Conservation (phyloP, 768 basidiomycete species). For the Baorangia bicolor region DNA sequence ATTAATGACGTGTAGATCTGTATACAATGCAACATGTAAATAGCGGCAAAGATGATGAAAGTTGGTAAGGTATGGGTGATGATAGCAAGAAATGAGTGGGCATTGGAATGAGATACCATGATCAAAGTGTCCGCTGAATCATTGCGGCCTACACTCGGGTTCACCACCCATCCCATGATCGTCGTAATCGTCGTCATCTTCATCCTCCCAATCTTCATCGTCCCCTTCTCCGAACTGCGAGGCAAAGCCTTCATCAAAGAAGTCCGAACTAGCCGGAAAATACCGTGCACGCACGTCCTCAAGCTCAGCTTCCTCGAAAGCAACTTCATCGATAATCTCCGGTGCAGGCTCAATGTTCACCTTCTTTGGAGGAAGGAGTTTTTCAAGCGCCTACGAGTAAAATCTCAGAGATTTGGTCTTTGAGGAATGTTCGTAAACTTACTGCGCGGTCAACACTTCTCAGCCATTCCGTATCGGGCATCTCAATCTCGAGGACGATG, state of each 20-base stretch:
- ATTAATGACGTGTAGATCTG: conserved; percentile 26
- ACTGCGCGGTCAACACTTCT: conserved; percentile 61
- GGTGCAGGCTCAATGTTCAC: conserved; percentile 69
- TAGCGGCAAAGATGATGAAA: conserved; percentile 17
- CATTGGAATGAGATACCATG: conserved; percentile 8
- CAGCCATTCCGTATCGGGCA: conserved; percentile 83
- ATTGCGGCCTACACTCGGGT: conserved; percentile 65
- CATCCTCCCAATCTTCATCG: conserved; percentile 70
- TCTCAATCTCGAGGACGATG: conserved; percentile 81
- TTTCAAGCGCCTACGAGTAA: conserved; percentile 54
- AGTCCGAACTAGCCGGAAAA: conserved; percentile 69
- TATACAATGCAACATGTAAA: conserved; percentile 32
- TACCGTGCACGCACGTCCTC: conserved; percentile 80
- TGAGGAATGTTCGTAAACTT: conserved; percentile 5
- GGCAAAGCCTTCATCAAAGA: conserved; percentile 75
- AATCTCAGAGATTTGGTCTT: conserved; percentile 1
- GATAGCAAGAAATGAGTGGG: conserved; percentile 9
- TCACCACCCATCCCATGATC: conserved; percentile 39
- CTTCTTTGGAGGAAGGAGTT: conserved; percentile 76
- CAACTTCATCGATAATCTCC: conserved; percentile 64
- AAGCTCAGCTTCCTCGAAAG: conserved; percentile 75
- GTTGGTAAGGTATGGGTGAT: conserved; percentile 17
- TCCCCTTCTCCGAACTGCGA: conserved; percentile 71
- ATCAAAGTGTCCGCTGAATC: conserved; percentile 18
- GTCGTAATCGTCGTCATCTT: conserved; percentile 60